Percentiles rank a stretch among this genome's conserved stretches.
Conservation (phyloP, 2,329 filamentous ascomycete species). For the Ceratocystiopsis minuta region DNA sequence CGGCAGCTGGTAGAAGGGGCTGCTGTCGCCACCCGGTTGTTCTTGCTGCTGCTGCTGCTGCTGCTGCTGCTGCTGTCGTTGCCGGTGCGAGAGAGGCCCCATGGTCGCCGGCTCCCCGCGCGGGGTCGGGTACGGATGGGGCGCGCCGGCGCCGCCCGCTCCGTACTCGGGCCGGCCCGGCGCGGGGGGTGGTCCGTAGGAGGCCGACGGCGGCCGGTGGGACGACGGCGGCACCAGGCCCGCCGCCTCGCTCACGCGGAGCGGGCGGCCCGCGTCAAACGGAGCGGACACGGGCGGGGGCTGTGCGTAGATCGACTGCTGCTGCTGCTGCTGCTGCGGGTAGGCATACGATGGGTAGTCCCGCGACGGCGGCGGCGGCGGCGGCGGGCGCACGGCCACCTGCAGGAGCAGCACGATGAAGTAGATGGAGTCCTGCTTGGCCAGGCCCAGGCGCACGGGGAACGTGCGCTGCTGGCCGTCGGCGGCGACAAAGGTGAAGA, state of each 20-base stretch:
- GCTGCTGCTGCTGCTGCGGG: conserved; percentile 19
- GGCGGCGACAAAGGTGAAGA: conserved; percentile 32
- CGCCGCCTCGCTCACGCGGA: conserved; percentile 17
- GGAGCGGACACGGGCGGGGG: conserved; percentile 27
- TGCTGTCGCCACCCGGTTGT: not conserved
- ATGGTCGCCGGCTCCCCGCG: conserved; percentile 28
- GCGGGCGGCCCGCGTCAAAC: conserved; percentile 27
- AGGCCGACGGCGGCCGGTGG: conserved; percentile 21
- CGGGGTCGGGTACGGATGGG: conserved; percentile 33
- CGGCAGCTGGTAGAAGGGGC: conserved; percentile 23
- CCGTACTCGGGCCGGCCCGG: conserved; percentile 23
- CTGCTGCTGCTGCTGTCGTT: not conserved
- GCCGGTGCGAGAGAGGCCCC: conserved; percentile 15
- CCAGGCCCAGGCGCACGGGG: conserved; percentile 35
- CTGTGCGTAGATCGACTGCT: conserved; percentile 22
- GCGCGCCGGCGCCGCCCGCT: conserved; percentile 11
- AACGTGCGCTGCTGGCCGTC: conserved; percentile 34
- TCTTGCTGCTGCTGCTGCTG: not conserved
- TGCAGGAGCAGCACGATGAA: conserved; percentile 37
- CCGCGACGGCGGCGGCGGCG: no score
- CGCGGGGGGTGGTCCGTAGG: no score
- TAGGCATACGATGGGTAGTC: conserved; percentile 15
- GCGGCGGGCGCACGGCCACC: conserved; percentile 17
- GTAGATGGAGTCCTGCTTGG: conserved; percentile 43
- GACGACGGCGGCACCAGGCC: conserved; percentile 11